These are phyloP conservation scores for Leucocoprinus sp. DNA, from an alignment of 768 basidiomycete genomes.

Conservation along the genomic window DNA sequence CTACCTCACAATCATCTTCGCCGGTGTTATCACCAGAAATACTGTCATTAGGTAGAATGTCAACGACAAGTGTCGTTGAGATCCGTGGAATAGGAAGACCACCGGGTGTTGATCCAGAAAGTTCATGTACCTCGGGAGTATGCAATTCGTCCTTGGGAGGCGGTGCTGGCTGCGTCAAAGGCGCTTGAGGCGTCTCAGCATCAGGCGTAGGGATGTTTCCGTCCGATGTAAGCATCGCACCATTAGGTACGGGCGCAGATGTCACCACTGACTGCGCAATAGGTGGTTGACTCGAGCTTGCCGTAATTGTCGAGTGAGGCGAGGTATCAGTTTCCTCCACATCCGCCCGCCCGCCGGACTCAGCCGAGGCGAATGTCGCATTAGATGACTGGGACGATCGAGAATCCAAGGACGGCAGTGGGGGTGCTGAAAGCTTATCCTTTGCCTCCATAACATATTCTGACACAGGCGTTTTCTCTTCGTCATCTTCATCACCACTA, in stretches of 20 bases:
- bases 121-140: not conserved
- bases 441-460: constrained; percentile 10
- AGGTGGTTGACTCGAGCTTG: not conserved
- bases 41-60: not conserved
- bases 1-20: not conserved
- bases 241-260: not conserved
- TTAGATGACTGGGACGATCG: not conserved
- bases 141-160: not conserved
- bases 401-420: constrained; percentile 2
- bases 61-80: constrained; percentile 27
- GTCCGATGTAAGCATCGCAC: not conserved
- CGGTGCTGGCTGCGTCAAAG: not conserved
- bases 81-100: constrained; percentile 47
- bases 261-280: not conserved
- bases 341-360: not conserved
- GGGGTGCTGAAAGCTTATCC: not conserved
- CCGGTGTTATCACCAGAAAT: not conserved
- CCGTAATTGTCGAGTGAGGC: not conserved
- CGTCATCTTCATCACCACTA: constrained; percentile 19
- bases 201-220: not conserved
- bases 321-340: not conserved
- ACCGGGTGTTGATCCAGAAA: constrained; percentile 28
- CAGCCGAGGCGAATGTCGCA: constrained; percentile 7
- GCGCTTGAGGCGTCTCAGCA: not conserved
- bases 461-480: constrained; percentile 11